Conservation (phyloP, 345 rosid genomes). For the Cardamine resedifolia region DNA sequence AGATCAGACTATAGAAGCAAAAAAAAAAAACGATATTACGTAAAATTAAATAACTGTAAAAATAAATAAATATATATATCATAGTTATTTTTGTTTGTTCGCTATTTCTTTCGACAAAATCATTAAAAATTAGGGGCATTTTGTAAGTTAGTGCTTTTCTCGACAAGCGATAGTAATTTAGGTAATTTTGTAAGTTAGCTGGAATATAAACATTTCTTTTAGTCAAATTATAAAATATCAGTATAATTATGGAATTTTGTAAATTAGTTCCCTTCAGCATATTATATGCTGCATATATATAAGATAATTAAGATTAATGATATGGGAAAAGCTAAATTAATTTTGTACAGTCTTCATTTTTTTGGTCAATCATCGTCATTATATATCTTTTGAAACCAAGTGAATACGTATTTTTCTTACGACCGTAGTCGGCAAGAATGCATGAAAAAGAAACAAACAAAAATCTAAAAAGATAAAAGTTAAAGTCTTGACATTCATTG, state of each 20-base stretch:
- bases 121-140: conserved; percentile 18
- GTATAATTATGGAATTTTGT: not conserved
- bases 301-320: not conserved
- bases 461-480: conserved; percentile 11
- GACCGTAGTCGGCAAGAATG: conserved; percentile 38
- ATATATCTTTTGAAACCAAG: not conserved
- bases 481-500: conserved; percentile 23
- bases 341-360: not conserved
- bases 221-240: not conserved
- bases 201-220: not conserved
- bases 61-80: too few relatives aligned
- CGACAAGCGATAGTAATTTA: conserved; percentile 19
- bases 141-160: conserved; percentile 16
- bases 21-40: not conserved
- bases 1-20: not conserved
- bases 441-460: conserved; percentile 15
- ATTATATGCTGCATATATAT: too few relatives aligned
- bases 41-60: not conserved
- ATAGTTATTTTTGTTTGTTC: not conserved
- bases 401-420: not conserved
- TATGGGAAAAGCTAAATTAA: not conserved
- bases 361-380: not conserved
- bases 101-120: conserved; percentile 15
- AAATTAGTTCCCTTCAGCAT: not conserved
- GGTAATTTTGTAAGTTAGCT: conserved; percentile 19